A percentile compares a stretch with the other conserved stretches of the same genome.
phyloP scores from a whole-genome alignment of 140 eudicot genomes.

The Stevia rebaudiana region DNA sequence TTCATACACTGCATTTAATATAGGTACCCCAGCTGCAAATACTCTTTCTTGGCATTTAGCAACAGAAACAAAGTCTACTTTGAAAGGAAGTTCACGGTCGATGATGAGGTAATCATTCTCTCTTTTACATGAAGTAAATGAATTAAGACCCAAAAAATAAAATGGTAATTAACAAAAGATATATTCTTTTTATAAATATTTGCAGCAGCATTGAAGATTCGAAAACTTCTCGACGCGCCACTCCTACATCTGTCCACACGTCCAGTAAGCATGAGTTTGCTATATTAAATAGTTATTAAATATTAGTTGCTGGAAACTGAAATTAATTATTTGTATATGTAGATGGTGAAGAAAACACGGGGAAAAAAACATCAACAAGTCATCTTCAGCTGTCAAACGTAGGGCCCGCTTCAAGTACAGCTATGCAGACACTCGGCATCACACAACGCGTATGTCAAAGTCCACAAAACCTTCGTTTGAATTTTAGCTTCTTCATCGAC shows the following conservation, averaged over 20 bases:
- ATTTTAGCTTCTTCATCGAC: neutral
- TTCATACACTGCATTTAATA: neutral
- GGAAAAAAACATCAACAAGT: slow-evolving; percentile 37
- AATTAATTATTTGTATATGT: neutral
- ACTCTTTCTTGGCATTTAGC: slow-evolving; percentile 99
- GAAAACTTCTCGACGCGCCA: slow-evolving; percentile 35
- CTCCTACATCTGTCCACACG: slow-evolving; percentile 22
- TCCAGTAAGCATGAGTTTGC: slow-evolving; percentile 29
- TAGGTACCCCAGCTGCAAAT: slow-evolving; percentile 72
- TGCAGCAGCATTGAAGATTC: slow-evolving; percentile 70
- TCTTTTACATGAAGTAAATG: slow-evolving; percentile 1
- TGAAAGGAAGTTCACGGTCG: slow-evolving; percentile 54
- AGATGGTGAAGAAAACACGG: slow-evolving; percentile 41
- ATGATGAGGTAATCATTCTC: slow-evolving; percentile 30
- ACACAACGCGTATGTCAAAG: slow-evolving; percentile 43
- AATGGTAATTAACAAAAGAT: neutral
- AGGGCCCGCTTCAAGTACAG: slow-evolving; percentile 66
- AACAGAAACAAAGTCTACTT: slow-evolving; percentile 71
- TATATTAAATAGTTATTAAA: slow-evolving; percentile 18
- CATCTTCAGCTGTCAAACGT: slow-evolving; percentile 33
- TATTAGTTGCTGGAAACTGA: slow-evolving; percentile 17
- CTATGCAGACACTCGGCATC: slow-evolving; percentile 73
- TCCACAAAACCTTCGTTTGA: neutral
- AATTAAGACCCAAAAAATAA: slow-evolving; percentile 5
- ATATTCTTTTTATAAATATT: slow-evolving; percentile 7